Conservation (phyloP, 257 asterid genomes). For the Ophiorrhiza pumila region DNA sequence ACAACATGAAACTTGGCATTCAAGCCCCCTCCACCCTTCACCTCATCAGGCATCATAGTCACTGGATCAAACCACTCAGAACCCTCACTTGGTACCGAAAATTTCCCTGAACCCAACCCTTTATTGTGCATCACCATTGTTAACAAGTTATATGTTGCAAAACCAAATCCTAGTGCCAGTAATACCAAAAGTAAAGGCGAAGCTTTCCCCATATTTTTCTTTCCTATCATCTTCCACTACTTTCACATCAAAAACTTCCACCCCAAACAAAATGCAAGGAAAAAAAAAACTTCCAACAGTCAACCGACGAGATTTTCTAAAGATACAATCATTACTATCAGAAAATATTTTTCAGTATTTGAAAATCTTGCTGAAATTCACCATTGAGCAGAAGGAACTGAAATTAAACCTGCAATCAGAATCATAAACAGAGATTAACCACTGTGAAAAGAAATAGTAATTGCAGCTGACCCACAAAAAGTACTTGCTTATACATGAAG, state of each 20-base stretch:
- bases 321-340: neutral
- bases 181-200: slow-evolving; percentile 65
- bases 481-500: neutral
- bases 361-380: slow-evolving; percentile 5
- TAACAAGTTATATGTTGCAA: slow-evolving; percentile 75
- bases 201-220: slow-evolving; percentile 61
- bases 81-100: slow-evolving; percentile 20
- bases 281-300: neutral
- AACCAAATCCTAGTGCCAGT: slow-evolving; percentile 68
- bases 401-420: slow-evolving; percentile 3
- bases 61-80: slow-evolving; percentile 52
- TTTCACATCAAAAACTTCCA: slow-evolving; percentile 2
- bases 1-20: slow-evolving; percentile 73
- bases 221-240: slow-evolving; percentile 40
- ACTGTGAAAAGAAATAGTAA: neutral
- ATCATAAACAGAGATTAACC: neutral
- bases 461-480: neutral
- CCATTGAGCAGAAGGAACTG: neutral
- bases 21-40: slow-evolving; percentile 19
- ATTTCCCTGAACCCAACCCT: slow-evolving; percentile 18
- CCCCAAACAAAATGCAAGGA: neutral
- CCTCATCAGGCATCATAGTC: slow-evolving; percentile 37
- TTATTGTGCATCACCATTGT: slow-evolving; percentile 61
- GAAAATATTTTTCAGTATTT: neutral
- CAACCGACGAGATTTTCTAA: neutral